Percentiles rank a stretch among this genome's conserved stretches.
These are phyloP conservation scores for Eucalyptus microcorys DNA, from an alignment of 345 rosid species.

Conservation along the genomic window DNA sequence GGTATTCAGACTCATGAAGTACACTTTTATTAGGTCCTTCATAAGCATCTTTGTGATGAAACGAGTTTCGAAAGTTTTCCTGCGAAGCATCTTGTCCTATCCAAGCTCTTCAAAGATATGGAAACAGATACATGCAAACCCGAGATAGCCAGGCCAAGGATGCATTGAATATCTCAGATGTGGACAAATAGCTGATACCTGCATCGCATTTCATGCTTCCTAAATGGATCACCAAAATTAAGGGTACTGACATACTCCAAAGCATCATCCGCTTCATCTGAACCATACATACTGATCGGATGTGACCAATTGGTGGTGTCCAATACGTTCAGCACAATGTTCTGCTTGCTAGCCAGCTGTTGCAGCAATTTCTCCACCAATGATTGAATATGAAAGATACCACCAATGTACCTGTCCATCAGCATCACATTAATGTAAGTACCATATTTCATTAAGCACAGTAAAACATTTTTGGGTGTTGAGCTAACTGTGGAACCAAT, in stretches of 20 bases:
- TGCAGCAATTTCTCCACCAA: conserved; percentile 94
- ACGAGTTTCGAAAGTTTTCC: not conserved
- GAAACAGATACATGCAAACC: not conserved
- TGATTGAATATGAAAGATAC: conserved; percentile 81
- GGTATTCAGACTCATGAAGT: not conserved
- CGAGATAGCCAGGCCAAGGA: not conserved
- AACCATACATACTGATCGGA: conserved; percentile 95
- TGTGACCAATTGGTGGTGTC: conserved; percentile 60
- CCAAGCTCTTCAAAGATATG: not conserved
- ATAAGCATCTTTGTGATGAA: not conserved
- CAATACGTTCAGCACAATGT: conserved; percentile 82
- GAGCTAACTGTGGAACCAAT: not conserved
- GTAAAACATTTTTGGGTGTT: not conserved
- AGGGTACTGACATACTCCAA: conserved; percentile 60
- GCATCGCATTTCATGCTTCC: conserved; percentile 96
- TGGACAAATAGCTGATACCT: conserved; percentile 26
- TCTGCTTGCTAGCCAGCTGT: conserved; percentile 94
- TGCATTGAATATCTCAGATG: not conserved
- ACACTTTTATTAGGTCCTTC: not conserved
- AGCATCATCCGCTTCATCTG: conserved; percentile 39
- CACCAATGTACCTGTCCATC: conserved; percentile 76
- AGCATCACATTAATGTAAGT: not conserved
- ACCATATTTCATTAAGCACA: not conserved
- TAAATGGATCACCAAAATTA: conserved; percentile 83
- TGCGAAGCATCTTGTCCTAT: not conserved